Base-by-base conservation (phyloP, 2,329 filamentous ascomycete genomes). In the Didymella lethalis region DNA sequence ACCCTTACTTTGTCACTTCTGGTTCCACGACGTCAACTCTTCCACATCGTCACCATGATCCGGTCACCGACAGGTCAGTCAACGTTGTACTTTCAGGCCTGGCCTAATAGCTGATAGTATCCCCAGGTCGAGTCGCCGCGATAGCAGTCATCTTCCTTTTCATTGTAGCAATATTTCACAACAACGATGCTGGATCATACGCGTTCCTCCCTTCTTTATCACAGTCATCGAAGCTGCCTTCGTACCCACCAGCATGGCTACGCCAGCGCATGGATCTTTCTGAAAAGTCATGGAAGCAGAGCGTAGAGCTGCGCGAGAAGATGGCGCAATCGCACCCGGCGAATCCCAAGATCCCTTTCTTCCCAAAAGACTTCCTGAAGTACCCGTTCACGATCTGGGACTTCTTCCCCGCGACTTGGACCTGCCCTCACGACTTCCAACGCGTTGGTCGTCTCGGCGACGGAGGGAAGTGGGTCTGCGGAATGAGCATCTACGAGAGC, bases 391-490 rank as follows among this genome's bases (percentile, higher is more conserved):
- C 71, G 0, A 63, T 75, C 38, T 75, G 72, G 72, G 72, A 75
- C 54, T 75, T 72, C 61, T 75, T 73, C 43, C 71, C 72, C 1
- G 63, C 72, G 7, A 71, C 70, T 4, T 75, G 69, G 68, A 73
- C 70, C 40, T 75, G 72, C 38, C 72, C 72, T 11, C 72, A 73
- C 38, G 72, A 75, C 55, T 62, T 75, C 32, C 72, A 75, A 54
- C 68, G 72, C 32, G 67, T 75, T 0, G 72, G 72, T 3, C 62
- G 71, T 8, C 64, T 75, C 7, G 72, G 72, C 4, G 72, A 75
- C 47, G 72, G 72, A 29, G 72, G 72, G 14, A 75, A 75, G 62
- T 75, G 72, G 72, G 71, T 75, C 18, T 75, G 72, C 49, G 72
- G 72, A 12, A 73, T 75, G 71, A 73, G 67, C 45, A 51, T 74